Conservation (phyloP, 225 moss, liverwort and hornwort species). For the Ulota crispa region DNA sequence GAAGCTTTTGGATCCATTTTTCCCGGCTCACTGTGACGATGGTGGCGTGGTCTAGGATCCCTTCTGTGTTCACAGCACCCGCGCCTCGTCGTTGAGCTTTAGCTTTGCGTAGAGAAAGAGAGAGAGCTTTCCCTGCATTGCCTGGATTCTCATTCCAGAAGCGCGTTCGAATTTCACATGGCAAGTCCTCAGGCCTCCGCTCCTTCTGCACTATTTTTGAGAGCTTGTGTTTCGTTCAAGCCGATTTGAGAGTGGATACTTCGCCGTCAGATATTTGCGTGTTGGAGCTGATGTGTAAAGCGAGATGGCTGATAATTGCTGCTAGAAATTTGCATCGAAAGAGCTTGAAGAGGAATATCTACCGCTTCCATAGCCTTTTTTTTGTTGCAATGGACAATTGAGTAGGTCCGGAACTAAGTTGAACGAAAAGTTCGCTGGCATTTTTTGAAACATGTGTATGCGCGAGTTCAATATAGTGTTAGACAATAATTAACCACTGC, state of each 20-base stretch:
- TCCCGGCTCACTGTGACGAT: constrained; percentile 12
- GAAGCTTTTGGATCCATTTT: constrained; percentile 31
- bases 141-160: neutral
- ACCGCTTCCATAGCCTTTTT: neutral
- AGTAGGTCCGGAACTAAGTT: neutral
- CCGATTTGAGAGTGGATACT: neutral
- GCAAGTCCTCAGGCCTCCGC: neutral
- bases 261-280: neutral
- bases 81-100: neutral
- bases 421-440: neutral
- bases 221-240: neutral
- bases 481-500: neutral
- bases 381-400: neutral
- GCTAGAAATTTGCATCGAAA: neutral
- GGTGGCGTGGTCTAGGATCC: neutral
- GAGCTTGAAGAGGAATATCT: neutral
- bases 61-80: neutral
- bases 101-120: neutral
- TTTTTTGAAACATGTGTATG: neutral
- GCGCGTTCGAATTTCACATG: constrained; percentile 3
- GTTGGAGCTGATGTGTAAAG: constrained; percentile 7
- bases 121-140: constrained; percentile 7
- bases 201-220: neutral
- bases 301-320: neutral
- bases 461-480: neutral